Base-by-base conservation (phyloP, 202 grass and related monocot genomes). In the Brachypodium distachyon region DNA sequence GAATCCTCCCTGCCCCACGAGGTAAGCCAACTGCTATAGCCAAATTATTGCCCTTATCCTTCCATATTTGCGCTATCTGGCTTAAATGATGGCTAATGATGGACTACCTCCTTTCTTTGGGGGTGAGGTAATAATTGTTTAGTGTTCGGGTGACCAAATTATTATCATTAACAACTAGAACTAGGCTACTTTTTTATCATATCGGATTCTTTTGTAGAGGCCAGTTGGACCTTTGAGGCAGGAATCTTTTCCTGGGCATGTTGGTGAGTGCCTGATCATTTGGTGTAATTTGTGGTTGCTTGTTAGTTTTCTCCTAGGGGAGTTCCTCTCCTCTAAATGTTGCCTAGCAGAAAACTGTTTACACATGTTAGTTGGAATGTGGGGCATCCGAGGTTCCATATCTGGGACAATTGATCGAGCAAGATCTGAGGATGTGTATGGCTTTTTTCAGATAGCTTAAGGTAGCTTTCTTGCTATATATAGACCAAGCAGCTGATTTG, bases 221-320 rank as follows among this genome's bases (percentile, higher is more conserved):
- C 78, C 87, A 82, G 67, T 79, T 76, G 84, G 88, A 86, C 80
- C 84, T 69, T 83, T 81, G 76, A 93, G 91, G 74, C 86, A 77
- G 38, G 86, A 83, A 16, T 77, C 56, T 44, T 53, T 77, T 59
- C 73, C 78, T 42, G 86, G 89, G 69, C 72, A 83, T 75, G 46
- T 31, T 73, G 86, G 86, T 97, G 77, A 87, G 72, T 79, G 18
- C 34, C 33, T 58, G 28, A 69, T 67, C 43, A 40, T 87, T 81
- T 62, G n/a, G 52, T 63, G 43, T 31, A 61, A 23, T 86, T 77
- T 54, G 31, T 81, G 13, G 41, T 84, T 51, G 55, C n/a, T n/a
- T 9, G 13, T 66, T 40, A 73, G 27, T 60, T 29, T 21, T 64
- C n/a, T 77, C 25, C 6, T 67, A 6, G 63, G 79, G 49, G 14